Evolutionary conservation across 1,139 yeast species (phyloP), one percentile per base, ranked within the genome.

Genomic region (Pichia sp.): DNA sequence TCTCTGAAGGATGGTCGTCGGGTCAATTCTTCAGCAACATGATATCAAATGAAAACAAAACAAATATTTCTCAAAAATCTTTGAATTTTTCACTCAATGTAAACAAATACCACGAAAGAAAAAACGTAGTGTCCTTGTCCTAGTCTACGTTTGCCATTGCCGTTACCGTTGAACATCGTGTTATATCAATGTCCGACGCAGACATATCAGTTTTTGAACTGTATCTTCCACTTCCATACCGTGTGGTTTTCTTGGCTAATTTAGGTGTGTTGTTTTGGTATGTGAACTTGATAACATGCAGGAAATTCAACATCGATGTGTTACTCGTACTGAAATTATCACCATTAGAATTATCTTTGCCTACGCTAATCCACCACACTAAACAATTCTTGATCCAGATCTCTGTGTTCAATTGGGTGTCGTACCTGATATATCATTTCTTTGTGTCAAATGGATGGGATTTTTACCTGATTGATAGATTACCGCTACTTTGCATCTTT

Each of bases 241-340:
- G 81, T 35, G 66, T 74, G 34, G 63, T 72, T 26, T 54, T 68
- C 7, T 61, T 74, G 33, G 51, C 75, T 4, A 58, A 72, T 40
- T 38, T 67, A 1, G 80, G 79, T 26, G 52, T 72, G 11, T 73
- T 78, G 72, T 59, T 72, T 26, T 77, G 81, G 81, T 68, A 66
- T 5, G 44, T 66, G 44, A 72, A 71, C 38, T 55, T 75, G 34
- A 59, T 59, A 34, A 59, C 66, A 4, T 62, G 75, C 42, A 52
- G 55, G 23, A 50, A 53, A 6, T 62, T 57, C 38, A 64, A 66
- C 32, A 66, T 75, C 29, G 76, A 76, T 49, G 54, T 72, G 8
- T 55, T 69, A 3, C 45, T 57, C 31, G 66, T 75, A 29, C 59
- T 73, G 40, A 62, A 67, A 37, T 57, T 67, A 39, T 47, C 53